Evolutionary conservation across 441 rosid species (phyloP).

Genomic region (Viola pubescens): DNA sequence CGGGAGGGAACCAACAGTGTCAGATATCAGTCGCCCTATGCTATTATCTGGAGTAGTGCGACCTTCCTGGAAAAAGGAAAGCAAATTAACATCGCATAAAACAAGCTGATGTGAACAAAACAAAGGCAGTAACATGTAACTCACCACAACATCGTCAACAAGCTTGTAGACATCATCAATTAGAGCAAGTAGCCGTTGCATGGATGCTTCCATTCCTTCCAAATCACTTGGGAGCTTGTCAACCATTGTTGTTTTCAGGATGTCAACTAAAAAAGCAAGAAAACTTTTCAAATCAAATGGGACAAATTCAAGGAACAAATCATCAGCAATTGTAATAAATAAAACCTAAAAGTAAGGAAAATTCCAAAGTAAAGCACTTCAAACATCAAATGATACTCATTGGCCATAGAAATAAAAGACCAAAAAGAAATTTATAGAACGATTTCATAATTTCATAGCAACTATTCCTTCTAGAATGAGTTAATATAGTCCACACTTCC

Average conservation of each 20-base stretch:
- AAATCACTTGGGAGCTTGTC: conserved; percentile 85
- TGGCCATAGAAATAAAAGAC: too few species aligned
- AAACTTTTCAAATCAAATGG: conserved; percentile 1
- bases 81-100: not conserved
- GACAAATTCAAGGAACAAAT: not conserved
- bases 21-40: conserved; percentile 66
- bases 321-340: too few species aligned
- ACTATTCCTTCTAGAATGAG: not conserved
- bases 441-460: not conserved
- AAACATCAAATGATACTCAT: not conserved
- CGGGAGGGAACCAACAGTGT: conserved; percentile 60
- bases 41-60: conserved; percentile 52
- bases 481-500: not conserved
- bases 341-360: too few species aligned
- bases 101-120: conserved; percentile 4
- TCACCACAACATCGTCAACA: conserved; percentile 75
- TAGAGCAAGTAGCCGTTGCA: conserved; percentile 59
- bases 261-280: conserved; percentile 40
- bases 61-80: conserved; percentile 47
- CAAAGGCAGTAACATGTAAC: not conserved
- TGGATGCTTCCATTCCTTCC: conserved; percentile 92
- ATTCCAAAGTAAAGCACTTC: not conserved
- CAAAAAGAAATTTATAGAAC: too few species aligned
- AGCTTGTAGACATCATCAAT: conserved; percentile 68
- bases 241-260: conserved; percentile 54